Conservation (phyloP, 345 rosid genomes). For the Alliaria petiolata region DNA sequence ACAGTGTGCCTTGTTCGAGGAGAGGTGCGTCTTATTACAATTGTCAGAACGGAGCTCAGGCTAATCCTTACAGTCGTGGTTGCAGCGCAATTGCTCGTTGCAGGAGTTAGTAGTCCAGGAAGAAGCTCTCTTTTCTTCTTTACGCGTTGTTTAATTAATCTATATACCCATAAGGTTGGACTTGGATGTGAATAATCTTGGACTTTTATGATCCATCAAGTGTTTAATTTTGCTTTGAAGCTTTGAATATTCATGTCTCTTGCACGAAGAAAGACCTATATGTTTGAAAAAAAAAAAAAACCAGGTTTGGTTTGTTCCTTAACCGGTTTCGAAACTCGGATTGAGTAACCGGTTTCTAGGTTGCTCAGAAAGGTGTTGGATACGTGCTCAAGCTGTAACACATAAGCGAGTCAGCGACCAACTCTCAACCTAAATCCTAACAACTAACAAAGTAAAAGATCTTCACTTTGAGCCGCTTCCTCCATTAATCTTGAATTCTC, state of each 20-base stretch:
- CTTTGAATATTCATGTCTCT: background rate
- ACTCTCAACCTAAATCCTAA: constrained; percentile 24
- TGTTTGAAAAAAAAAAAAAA: too few species aligned
- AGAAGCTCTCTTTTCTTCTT: background rate
- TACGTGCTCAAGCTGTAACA: background rate
- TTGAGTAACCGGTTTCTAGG: background rate
- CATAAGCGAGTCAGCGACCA: constrained; percentile 22
- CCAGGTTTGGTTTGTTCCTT: background rate
- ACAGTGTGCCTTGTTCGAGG: constrained; percentile 70
- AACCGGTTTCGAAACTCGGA: background rate
- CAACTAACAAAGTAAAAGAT: constrained; percentile 9
- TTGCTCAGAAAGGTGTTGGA: background rate
- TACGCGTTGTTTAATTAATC: background rate
- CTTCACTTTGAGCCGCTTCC: background rate
- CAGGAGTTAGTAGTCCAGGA: constrained; percentile 34
- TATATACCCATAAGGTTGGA: background rate
- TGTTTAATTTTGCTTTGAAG: background rate
- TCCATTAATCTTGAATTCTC: too few species aligned
- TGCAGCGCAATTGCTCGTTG: constrained; percentile 74
- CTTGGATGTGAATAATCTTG: constrained; percentile 14
- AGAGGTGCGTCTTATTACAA: constrained; percentile 90
- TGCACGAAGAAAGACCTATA: background rate
- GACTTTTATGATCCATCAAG: constrained; percentile 8
- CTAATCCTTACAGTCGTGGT: constrained; percentile 79
- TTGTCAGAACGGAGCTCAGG: constrained; percentile 65